Percentiles rank a stretch among this genome's conserved stretches.
phyloP scores from a whole-genome alignment of 208 protist genomes.

The Perkinsela sp. region DNA sequence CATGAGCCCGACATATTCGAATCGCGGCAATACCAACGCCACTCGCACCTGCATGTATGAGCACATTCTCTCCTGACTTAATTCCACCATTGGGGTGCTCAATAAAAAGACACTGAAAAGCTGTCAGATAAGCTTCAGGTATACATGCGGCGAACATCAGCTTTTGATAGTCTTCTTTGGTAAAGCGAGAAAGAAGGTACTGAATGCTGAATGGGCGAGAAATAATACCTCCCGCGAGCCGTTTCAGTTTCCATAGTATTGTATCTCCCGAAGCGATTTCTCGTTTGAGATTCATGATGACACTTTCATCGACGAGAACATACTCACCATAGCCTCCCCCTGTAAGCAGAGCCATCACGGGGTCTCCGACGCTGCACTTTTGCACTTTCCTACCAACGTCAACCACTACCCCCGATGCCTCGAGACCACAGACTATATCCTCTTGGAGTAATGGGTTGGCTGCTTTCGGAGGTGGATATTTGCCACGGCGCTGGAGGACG shows the following conservation, averaged over 20 bases:
- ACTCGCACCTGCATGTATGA: slow-evolving; percentile 54
- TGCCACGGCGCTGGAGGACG: slow-evolving; percentile 28
- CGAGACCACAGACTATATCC: slow-evolving; percentile 18
- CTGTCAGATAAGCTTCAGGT: slow-evolving; percentile 65
- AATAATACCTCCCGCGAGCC: slow-evolving; percentile 2
- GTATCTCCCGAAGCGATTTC: no score
- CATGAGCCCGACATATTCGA: slow-evolving; percentile 16
- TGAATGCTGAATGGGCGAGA: not conserved
- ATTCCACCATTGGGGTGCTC: slow-evolving; percentile 10
- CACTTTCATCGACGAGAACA: slow-evolving; percentile 25
- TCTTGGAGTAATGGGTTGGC: slow-evolving; percentile 19
- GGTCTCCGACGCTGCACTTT: slow-evolving; percentile 36
- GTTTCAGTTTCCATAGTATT: not conserved
- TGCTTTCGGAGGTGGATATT: slow-evolving; percentile 52
- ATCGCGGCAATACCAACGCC: slow-evolving; percentile 48
- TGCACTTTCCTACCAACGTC: slow-evolving; percentile 20
- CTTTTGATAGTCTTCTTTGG: slow-evolving; percentile 30
- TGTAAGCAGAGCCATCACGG: slow-evolving; percentile 41
- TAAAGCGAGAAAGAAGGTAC: not conserved
- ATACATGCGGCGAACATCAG: slow-evolving; percentile 61
- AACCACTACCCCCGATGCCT: slow-evolving; percentile 45
- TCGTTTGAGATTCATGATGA: slow-evolving; percentile 14
- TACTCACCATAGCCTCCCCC: slow-evolving; percentile 71
- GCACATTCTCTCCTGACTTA: slow-evolving; percentile 23
- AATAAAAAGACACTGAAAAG: slow-evolving; percentile 50